Evolutionary conservation across 2,329 filamentous ascomycete species (phyloP), one percentile per base, ranked within the genome.

Genomic region (Huntiella moniliformis): DNA sequence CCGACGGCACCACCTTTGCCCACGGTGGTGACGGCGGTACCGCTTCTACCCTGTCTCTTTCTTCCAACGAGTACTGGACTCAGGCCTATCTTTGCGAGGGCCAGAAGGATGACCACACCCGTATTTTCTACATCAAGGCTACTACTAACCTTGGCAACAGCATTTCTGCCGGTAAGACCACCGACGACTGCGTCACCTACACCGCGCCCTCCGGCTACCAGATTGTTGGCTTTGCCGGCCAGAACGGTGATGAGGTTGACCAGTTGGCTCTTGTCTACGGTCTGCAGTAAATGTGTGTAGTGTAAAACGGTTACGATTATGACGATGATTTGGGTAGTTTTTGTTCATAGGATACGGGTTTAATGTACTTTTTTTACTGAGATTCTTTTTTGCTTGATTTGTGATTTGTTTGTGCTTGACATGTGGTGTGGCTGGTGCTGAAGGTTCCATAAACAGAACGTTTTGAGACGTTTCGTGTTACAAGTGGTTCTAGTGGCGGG

Each of bases 11-110:
- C 1, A 56, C 51, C 0, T 58, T 74, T 36, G 56, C 57, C 1
- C 73, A 77, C 52, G 73, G 73, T 39, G 73, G 73, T 13, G 61
- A 56, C 0, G 72, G 71, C 22, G 73, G 73, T 8, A 60, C 56
- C 0, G 57, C 54, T 4, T 53, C 54, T 2, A 59, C 60, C 3
- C 60, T 77, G 42, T 59, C 58, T 0, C 61, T 75, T n/a, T 63
- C 43, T 1, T 51, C 53, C 2, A 58, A 58, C 12, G 73, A 77
- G 56, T 64, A 58, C 53, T 69, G 72, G 64, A 63, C 60, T 1
- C 53, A 56, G 18, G 68, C 68, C 0, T 57, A 60, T 44, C 56
- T 76, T 10, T 77, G 72, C 57, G 61, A 66, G 52, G 72, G 63
- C 11, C 54, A 67, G 53, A 62, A 66, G 52, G 57, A 62, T 49